Base-by-base conservation (phyloP, 441 rosid genomes). In the Populus hybrid region DNA sequence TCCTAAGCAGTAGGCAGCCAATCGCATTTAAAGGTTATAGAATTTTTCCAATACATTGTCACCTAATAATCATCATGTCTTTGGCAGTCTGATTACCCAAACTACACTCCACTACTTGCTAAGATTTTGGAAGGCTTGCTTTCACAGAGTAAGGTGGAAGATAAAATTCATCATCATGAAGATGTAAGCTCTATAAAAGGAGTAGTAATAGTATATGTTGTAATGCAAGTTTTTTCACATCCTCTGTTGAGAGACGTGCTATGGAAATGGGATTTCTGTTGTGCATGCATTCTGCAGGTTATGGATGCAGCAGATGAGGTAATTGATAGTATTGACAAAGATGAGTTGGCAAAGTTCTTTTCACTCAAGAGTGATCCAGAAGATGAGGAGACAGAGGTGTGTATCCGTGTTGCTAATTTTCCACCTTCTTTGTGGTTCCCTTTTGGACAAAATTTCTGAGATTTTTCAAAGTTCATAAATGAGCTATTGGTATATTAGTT, bases 371-470 rank as follows among this genome's bases (percentile, higher is more conserved):
- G 76, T 85, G 99, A 94, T 77, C 97, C 96, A 50, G 98, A 96
- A 82, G 99, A 96, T 79, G 97, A 90, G 72, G 98, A 94, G 31
- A 91, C 92, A 72, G 94, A 96, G 95, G 99, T 94, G 35, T 73
- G 82, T 77, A n/a, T 70, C 76, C 69, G 9, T 71, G n/a, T 45
- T 82, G 35, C 76, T 14, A 16, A 71, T 28, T 40, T 38, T 12
- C 33, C 2, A 24, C 20, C 36, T 53, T 45, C 16, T 35, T 20
- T 9, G 40, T 72, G 23, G n/a, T 9, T 28, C 36, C 11, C 65
- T 40, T 73, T 24, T 40, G 21, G 53, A n/a, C 8, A 14, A 35
- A 69, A 14, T 21, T 40, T 6, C 72, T 45, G 66, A 9, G 56
- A 24, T 23, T 78, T 70, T 73, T 74, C 33, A 26, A 81, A 69